phyloP scores from a whole-genome alignment of 345 rosid genomes.

The Citrus australasica region DNA sequence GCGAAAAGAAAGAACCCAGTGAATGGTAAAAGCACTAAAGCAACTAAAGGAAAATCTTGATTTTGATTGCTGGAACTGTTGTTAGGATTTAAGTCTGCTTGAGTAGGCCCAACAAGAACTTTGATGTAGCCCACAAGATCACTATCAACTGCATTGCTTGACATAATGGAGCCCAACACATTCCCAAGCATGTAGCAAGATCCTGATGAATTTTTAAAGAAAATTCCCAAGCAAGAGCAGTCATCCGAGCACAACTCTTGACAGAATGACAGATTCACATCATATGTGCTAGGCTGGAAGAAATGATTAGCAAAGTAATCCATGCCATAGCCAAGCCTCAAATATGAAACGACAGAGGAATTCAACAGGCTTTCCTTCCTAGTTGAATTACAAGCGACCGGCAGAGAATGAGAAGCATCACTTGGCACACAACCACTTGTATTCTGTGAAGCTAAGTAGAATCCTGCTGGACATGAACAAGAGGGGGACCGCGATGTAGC shows the following conservation, averaged over 20 bases:
- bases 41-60: constrained; percentile 44
- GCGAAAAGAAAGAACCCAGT: constrained; percentile 41
- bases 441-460: constrained; percentile 32
- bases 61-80: constrained; percentile 19
- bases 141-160: constrained; percentile 20
- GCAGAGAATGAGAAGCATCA: constrained; percentile 40
- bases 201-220: constrained; percentile 56
- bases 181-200: constrained; percentile 57
- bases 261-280: constrained; percentile 46
- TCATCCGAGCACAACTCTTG: constrained; percentile 49
- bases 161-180: constrained; percentile 60
- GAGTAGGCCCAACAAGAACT: constrained; percentile 33
- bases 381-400: constrained; percentile 52
- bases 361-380: constrained; percentile 23
- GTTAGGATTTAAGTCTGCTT: constrained; percentile 10
- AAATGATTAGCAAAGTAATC: constrained; percentile 55
- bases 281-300: constrained; percentile 41
- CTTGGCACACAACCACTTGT: constrained; percentile 46
- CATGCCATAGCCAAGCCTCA: constrained; percentile 44
- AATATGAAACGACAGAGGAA: constrained; percentile 39
- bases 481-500: constrained; percentile 24
- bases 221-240: constrained; percentile 75
- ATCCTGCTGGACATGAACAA: constrained; percentile 71
- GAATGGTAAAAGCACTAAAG: constrained; percentile 64
- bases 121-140: constrained; percentile 50